A percentile compares a stretch with the other conserved stretches of the same genome.
Evolutionary conservation across 305 asterid species (phyloP).

Genomic region (Rubia peregrina): DNA sequence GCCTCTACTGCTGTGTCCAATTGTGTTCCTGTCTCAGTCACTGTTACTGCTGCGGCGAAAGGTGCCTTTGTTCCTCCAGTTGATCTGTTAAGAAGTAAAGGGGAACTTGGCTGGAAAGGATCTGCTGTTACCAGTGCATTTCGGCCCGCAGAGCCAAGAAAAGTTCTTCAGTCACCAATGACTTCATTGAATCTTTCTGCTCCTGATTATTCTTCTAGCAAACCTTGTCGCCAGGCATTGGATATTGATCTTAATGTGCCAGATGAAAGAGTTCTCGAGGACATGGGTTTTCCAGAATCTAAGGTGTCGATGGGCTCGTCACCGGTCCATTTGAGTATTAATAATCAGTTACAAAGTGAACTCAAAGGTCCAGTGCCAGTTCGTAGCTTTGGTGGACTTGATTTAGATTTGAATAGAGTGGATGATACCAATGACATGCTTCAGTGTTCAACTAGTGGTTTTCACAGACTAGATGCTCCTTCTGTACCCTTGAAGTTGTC

Average conservation of each 20-base stretch:
- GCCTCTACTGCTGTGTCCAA: conserved; percentile 31
- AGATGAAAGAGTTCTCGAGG: conserved; percentile 65
- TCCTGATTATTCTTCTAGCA: conserved; percentile 41
- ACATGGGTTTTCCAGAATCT: conserved; percentile 43
- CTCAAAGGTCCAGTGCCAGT: conserved; percentile 27
- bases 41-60: conserved; percentile 80
- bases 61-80: conserved; percentile 82
- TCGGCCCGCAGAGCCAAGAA: conserved; percentile 93
- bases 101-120: conserved; percentile 88
- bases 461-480: conserved; percentile 30
- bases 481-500: conserved; percentile 25
- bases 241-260: conserved; percentile 81
- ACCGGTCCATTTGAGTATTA: conserved; percentile 19
- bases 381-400: conserved; percentile 57
- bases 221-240: conserved; percentile 39
- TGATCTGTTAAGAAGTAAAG: conserved; percentile 67
- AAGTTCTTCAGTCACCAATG: conserved; percentile 33
- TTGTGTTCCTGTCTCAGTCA: conserved; percentile 55
- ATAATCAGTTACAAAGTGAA: conserved; percentile 23
- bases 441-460: conserved; percentile 42
- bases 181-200: conserved; percentile 21
- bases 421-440: conserved; percentile 61
- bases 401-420: conserved; percentile 75
- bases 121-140: conserved; percentile 97
- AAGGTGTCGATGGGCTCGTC: conserved; percentile 26